Conservation (phyloP, 2,329 filamentous ascomycete species). For the Cladophialophora exuberans region DNA sequence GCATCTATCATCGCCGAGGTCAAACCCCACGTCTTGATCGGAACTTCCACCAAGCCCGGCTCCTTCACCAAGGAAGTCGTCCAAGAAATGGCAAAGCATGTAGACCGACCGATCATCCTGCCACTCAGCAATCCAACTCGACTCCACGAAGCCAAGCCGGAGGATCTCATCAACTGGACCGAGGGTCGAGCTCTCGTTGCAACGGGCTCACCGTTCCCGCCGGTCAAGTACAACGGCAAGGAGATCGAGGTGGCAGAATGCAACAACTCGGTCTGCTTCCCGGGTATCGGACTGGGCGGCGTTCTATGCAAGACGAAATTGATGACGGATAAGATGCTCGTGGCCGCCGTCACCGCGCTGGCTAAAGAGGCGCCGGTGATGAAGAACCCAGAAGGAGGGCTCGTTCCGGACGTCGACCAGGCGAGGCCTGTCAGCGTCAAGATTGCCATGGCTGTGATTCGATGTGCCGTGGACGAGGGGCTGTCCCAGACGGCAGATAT, state of each 20-base stretch:
- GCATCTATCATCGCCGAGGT: constrained; percentile 69
- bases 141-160: constrained; percentile 78
- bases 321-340: constrained; percentile 77
- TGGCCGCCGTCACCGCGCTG: constrained; percentile 75
- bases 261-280: constrained; percentile 86
- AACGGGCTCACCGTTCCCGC: constrained; percentile 80
- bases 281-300: constrained; percentile 79
- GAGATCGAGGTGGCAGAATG: constrained; percentile 73
- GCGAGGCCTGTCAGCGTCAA: constrained; percentile 76
- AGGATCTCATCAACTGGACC: constrained; percentile 78
- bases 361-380: constrained; percentile 73
- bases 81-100: constrained; percentile 73
- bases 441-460: constrained; percentile 76
- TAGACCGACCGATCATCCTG: constrained; percentile 74
- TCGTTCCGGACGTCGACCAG: constrained; percentile 75
- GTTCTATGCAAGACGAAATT: constrained; percentile 70
- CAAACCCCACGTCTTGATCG: constrained; percentile 79
- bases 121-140: constrained; percentile 84
- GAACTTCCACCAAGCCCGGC: constrained; percentile 77
- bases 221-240: constrained; percentile 64
- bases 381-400: constrained; percentile 63
- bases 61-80: constrained; percentile 77
- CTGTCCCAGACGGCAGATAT: constrained; percentile 68
- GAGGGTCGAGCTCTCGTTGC: constrained; percentile 76
- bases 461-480: constrained; percentile 69